Evolutionary conservation across 192 early-diverging fungal genomes (phyloP).

Genomic region (Spizellomyces sp.): DNA sequence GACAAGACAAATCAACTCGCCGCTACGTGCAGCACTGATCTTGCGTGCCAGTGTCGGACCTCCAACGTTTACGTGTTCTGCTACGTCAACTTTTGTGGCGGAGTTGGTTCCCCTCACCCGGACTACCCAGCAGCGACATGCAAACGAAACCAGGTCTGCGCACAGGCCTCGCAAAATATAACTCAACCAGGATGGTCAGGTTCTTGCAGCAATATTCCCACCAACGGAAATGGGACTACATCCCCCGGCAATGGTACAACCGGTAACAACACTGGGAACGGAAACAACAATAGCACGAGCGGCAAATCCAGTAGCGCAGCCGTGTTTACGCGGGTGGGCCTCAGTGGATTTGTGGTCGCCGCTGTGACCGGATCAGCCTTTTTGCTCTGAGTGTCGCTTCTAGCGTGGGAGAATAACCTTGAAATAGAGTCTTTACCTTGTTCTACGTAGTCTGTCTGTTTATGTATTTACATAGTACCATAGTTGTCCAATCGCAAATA

Average conservation of each 20-base stretch:
- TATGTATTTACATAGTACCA: too few relatives aligned
- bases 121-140: conserved; percentile 13
- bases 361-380: too few relatives aligned
- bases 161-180: not conserved
- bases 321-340: too few relatives aligned
- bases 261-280: not conserved
- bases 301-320: not conserved
- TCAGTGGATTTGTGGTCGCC: too few relatives aligned
- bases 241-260: not conserved
- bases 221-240: not conserved
- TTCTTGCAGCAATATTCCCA: not conserved
- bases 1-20: too few relatives aligned
- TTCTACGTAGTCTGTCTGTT: too few relatives aligned
- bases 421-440: too few relatives aligned
- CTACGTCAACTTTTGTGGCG: conserved; percentile 32
- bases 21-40: conserved; percentile 6
- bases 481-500: too few relatives aligned
- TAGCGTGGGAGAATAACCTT: too few relatives aligned
- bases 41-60: conserved; percentile 20
- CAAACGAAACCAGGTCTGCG: conserved; percentile 9
- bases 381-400: too few relatives aligned
- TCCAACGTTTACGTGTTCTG: conserved; percentile 10
- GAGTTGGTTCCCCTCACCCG: not conserved
- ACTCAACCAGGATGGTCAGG: conserved; percentile 6
- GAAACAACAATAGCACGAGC: not conserved